These are phyloP conservation scores for Linum lewisii DNA, from an alignment of 345 rosid genomes.

Conservation along the genomic window DNA sequence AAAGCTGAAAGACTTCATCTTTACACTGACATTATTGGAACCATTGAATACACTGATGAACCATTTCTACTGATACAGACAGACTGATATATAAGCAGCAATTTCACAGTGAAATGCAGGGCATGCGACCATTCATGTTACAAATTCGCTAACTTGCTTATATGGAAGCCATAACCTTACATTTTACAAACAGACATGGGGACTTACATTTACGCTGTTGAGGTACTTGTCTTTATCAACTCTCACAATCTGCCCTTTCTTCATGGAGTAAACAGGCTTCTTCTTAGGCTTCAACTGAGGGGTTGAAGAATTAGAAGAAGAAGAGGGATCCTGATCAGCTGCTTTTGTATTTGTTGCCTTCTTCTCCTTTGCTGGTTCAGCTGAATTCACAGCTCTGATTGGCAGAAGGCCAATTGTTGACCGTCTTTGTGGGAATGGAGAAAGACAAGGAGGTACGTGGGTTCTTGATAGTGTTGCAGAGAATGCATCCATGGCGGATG, in stretches of 20 bases:
- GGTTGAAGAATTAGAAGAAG: slow-evolving; percentile 20
- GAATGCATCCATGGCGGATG: slow-evolving; percentile 46
- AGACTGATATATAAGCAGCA: too few species aligned
- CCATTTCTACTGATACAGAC: too few species aligned
- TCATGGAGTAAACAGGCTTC: slow-evolving; percentile 92
- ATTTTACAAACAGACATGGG: too few species aligned
- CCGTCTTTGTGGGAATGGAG: slow-evolving; percentile 21
- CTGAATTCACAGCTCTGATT: slow-evolving; percentile 25
- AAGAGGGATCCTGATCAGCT: slow-evolving; percentile 13
- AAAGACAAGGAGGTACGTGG: slow-evolving; percentile 20
- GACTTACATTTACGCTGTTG: slow-evolving; percentile 64
- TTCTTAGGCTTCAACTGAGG: slow-evolving; percentile 34
- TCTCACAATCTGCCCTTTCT: slow-evolving; percentile 95
- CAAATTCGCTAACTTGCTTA: too few species aligned
- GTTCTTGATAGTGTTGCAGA: slow-evolving; percentile 34
- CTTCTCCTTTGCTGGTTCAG: slow-evolving; percentile 48
- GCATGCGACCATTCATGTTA: too few species aligned
- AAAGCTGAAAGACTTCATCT: not conserved
- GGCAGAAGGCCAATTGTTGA: slow-evolving; percentile 15
- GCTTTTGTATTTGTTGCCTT: slow-evolving; percentile 20
- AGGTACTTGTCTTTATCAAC: slow-evolving; percentile 97
- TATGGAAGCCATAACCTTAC: too few species aligned
- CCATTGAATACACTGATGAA: not conserved
- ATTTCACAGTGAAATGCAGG: too few species aligned
- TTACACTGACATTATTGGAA: not conserved